Base-by-base conservation (phyloP, 2,329 filamentous ascomycete species). In the Claviceps sp. region DNA sequence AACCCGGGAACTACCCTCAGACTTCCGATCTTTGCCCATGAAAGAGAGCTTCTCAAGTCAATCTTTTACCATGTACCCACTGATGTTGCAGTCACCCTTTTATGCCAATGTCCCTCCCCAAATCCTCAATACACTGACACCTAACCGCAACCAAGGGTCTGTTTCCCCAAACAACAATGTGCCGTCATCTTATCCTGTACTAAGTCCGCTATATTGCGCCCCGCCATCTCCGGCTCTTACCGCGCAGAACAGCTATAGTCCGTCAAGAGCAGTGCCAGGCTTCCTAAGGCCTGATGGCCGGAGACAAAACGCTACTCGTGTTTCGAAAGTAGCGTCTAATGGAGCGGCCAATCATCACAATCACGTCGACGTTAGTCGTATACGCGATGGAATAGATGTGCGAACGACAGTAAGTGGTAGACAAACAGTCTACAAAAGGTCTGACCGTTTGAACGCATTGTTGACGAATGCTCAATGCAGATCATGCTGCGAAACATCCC, bases 401-500 rank as follows among this genome's bases (percentile, higher is more conserved):
- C 79, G 85, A 50, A 89, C 85, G 8, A 89, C 85, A 0, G 85
- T 87, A 70, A 67, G 77, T 69, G n/a, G 19, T n/a, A 6, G 41
- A 19, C 22, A 19, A 8, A 22, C 24, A 26, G 24, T 26, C 24
- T 26, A 26, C 24, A 26, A 6, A 26, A 26, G 24, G 24, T 7
- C 24, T 11, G 4, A 24, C 8, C 17, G 11, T 44, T 19, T 46
- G 30, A 40, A 39, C 8, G 41, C 19, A n/a, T 7, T 16, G 26
- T 54, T 60, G 50, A 63, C 52, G 5, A 16, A 5, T 10, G 24
- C 54, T 51, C 5, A 16, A 5, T 11, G 24, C 54, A 89, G 84
- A 87, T 97, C 57, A 96, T 97, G 91, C 69, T 96, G 37, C 84
- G 91, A 41, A 96, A 97, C 65, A 91, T 96, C 46, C 91, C 91